These are phyloP conservation scores for Solanum rostratum DNA, from an alignment of 257 asterid species.

Conservation along the genomic window DNA sequence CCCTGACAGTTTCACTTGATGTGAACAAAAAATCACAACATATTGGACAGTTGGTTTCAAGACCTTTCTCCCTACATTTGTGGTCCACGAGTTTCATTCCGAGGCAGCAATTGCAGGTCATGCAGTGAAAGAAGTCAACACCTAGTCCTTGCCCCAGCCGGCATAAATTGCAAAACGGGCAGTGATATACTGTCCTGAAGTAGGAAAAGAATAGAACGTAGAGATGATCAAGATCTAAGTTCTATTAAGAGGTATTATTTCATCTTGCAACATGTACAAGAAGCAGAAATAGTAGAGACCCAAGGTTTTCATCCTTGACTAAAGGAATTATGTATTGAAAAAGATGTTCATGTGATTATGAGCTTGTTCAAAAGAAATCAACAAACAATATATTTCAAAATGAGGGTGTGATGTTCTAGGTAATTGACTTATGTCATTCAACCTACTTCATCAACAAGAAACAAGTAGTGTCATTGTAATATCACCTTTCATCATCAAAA, in stretches of 20 bases:
- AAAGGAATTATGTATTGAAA: not conserved
- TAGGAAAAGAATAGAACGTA: not conserved
- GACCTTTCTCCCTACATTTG: slow-evolving; percentile 94
- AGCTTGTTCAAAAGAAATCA: not conserved
- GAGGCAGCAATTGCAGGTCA: slow-evolving; percentile 95
- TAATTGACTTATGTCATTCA: not conserved
- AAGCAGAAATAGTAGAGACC: not conserved
- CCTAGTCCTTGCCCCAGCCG: slow-evolving; percentile 96
- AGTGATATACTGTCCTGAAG: slow-evolving; percentile 83
- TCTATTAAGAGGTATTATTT: not conserved
- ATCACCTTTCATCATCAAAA: slow-evolving; percentile 90
- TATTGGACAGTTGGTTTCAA: slow-evolving; percentile 91
- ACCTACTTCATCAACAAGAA: not conserved
- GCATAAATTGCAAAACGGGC: slow-evolving; percentile 95
- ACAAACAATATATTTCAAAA: not conserved
- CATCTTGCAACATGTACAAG: not conserved
- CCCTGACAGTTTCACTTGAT: slow-evolving; percentile 81
- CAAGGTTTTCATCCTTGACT: not conserved
- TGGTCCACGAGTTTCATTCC: slow-evolving; percentile 67
- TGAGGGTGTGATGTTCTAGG: not conserved
- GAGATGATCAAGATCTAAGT: not conserved
- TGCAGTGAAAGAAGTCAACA: slow-evolving; percentile 84
- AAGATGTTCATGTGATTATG: not conserved
- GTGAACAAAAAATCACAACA: slow-evolving; percentile 93
- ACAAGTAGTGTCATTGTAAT: not conserved